Conservation (phyloP, 2,329 filamentous ascomycete genomes). For the Emergomyces orientalis region DNA sequence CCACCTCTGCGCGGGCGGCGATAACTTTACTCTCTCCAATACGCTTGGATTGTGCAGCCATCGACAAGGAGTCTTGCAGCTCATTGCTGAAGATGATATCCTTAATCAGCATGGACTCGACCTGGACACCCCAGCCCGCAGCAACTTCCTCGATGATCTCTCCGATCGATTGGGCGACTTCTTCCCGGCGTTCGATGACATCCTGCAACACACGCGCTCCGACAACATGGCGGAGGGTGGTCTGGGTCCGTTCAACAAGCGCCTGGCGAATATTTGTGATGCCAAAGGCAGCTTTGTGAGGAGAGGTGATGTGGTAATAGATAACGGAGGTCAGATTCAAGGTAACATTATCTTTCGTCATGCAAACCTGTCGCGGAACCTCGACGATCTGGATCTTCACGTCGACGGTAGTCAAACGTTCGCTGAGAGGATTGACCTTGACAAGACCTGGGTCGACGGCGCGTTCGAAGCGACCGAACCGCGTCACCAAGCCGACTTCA, state of each 20-base stretch:
- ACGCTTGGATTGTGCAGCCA: conserved; percentile 97
- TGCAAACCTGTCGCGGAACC: conserved; percentile 92
- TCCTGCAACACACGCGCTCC: conserved; percentile 93
- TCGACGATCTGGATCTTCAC: conserved; percentile 98
- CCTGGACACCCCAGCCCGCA: conserved; percentile 84
- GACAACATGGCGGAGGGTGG: conserved; percentile 91
- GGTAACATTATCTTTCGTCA: conserved; percentile 99
- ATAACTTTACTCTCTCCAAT: conserved; percentile 99
- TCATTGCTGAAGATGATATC: conserved; percentile 97
- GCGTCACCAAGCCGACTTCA: conserved; percentile 89
- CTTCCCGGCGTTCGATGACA: conserved; percentile 95
- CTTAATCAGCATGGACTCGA: conserved; percentile 98
- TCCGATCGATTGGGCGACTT: conserved; percentile 87
- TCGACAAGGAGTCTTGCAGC: conserved; percentile 88
- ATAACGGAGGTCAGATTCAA: conserved; percentile 91
- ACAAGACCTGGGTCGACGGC: conserved; percentile 94
- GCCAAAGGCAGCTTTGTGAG: conserved; percentile 94
- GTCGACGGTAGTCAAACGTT: conserved; percentile 82
- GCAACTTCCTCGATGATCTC: conserved; percentile 98
- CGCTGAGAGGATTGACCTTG: conserved; percentile 92
- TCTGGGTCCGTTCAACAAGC: conserved; percentile 96
- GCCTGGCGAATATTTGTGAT: conserved; percentile 91
- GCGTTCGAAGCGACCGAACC: conserved; percentile 87
- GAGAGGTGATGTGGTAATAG: conserved; percentile 94
- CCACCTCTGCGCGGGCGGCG: conserved; percentile 90